Evolutionary conservation across 495 filamentous ascomycete species (phyloP), one percentile per base, ranked within the genome.

Genomic region (Daldinia loculata): DNA sequence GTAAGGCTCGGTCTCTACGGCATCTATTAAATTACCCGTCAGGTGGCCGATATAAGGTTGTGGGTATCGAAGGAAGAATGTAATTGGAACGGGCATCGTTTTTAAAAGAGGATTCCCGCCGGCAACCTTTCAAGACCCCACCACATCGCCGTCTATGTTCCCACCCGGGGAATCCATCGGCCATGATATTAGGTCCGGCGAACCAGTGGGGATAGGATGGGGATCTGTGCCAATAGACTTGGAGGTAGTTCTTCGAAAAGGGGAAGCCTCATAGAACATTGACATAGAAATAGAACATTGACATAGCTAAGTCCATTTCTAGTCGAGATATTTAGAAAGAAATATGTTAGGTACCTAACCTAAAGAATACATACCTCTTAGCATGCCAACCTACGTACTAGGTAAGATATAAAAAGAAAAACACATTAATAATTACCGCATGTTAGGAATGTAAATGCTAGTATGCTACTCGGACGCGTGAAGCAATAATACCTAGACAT

Each of bases 11-110:
- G 43, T 2, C 17, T 48, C 19, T 22, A 48, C 43, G 17, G 43
- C 43, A 24, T 48, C 11, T 22, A 48, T 22, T 48, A 22, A 48
- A 24, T 9, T 22, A 24, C 19, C 39, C 8, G 17, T 8, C 14
- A 26, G 45, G 34, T 60, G 43, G n/a, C 56, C 56, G 45, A 43
- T 45, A 19, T 60, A 45, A 34, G 5, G 30, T 11, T 55, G 64
- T 39, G 39, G 38, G n/a, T 51, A 36, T 15, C 26, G 0, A 19
- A 30, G 48, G 29, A 61, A 12, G 17, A 51, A 51, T 51, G 4
- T 29, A 61, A 43, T 59, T 59, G 56, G 56, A 8, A 60, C 38
- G 38, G 57, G 39, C 38, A 36, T 43, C 39, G 6, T 43, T 15
- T 39, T 15, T 39, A 34, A 36, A 11, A 57, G 15, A 36, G 32